These are phyloP conservation scores for Taiozyma sp. DNA, from an alignment of 1,139 yeast genomes.

Conservation along the genomic window DNA sequence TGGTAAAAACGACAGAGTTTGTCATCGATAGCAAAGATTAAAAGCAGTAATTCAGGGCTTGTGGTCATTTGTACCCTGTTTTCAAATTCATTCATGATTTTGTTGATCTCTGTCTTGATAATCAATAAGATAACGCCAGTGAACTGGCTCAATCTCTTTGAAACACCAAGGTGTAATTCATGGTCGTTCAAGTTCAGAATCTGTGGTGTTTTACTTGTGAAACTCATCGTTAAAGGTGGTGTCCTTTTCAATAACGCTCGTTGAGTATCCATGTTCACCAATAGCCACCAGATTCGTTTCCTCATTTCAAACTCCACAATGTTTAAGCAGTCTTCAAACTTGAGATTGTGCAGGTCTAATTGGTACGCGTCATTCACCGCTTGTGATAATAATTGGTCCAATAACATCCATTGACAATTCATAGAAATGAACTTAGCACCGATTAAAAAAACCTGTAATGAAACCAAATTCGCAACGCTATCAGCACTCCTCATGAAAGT, in stretches of 20 bases:
- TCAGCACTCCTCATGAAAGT: constrained; percentile 3
- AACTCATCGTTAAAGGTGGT: neutral
- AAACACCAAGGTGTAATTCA: neutral
- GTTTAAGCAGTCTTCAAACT: neutral
- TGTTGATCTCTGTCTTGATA: neutral
- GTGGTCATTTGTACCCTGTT: neutral
- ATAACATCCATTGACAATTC: neutral
- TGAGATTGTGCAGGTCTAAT: neutral
- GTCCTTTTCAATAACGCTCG: neutral
- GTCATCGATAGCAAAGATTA: neutral
- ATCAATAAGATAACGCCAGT: neutral
- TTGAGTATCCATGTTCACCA: constrained; percentile 1
- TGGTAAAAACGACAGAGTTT: neutral
- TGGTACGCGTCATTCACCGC: neutral
- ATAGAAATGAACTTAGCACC: neutral
- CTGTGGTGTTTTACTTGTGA: neutral
- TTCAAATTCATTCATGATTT: neutral
- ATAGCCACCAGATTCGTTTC: neutral
- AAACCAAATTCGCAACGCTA: neutral
- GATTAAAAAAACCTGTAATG: neutral
- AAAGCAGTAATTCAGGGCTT: neutral
- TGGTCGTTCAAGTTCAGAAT: neutral
- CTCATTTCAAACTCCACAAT: neutral
- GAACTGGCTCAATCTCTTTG: neutral
- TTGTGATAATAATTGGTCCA: neutral